phyloP scores from a whole-genome alignment of 2,329 filamentous ascomycete species.

The Sporothrix pallida region DNA sequence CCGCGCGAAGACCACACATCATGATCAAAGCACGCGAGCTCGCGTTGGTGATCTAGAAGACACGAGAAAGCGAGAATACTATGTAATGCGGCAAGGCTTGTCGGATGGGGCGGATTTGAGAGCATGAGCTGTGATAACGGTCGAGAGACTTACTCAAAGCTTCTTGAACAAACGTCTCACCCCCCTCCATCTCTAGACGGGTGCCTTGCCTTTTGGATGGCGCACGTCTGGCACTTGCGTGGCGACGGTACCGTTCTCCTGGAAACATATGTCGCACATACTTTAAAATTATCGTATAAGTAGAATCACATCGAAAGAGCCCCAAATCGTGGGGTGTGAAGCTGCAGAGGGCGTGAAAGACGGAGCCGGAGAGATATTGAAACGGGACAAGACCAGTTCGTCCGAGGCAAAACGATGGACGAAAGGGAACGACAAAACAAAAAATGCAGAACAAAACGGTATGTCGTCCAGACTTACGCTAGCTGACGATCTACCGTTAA shows the following conservation, averaged over 20 bases:
- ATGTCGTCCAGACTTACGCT: neutral
- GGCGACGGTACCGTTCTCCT: slow-evolving; percentile 15
- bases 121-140: neutral
- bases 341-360: neutral
- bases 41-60: slow-evolving; percentile 14
- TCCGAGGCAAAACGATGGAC: neutral
- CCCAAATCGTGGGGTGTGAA: neutral
- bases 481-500: slow-evolving; percentile 15
- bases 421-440: neutral
- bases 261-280: neutral
- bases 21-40: neutral
- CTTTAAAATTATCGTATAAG: no score
- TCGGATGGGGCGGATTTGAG: slow-evolving; percentile 16
- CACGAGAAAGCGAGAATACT: slow-evolving; percentile 18
- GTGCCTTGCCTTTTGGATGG: neutral
- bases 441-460: neutral
- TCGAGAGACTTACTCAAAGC: neutral
- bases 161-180: slow-evolving; percentile 12
- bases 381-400: slow-evolving; percentile 6
- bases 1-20: neutral
- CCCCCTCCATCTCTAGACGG: slow-evolving; percentile 1
- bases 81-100: neutral
- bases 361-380: slow-evolving; percentile 10
- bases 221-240: neutral
- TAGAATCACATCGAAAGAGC: neutral